phyloP scores from a whole-genome alignment of 176 grass and related monocot genomes.

The Elymus sibiricus region DNA sequence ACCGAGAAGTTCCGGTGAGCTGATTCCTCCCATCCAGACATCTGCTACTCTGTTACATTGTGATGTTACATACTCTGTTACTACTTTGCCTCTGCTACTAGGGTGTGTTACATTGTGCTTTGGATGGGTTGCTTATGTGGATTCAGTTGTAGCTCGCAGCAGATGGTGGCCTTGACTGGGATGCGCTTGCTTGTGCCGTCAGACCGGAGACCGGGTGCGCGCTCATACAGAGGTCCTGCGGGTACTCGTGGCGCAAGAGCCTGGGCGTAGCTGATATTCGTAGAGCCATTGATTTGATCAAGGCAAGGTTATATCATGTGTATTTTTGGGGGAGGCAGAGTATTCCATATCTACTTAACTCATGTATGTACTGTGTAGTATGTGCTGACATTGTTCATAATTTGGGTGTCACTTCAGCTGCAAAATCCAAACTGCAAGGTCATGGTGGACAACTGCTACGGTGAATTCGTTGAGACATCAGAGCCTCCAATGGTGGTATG shows the following conservation, averaged over 20 bases:
- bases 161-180: constrained; percentile 79
- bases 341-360: not conserved
- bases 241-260: constrained; percentile 85
- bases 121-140: not conserved
- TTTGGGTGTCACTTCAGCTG: constrained; percentile 33
- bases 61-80: not conserved
- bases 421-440: constrained; percentile 86
- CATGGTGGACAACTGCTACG: constrained; percentile 98
- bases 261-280: constrained; percentile 56
- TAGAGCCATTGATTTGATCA: constrained; percentile 64
- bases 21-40: not conserved
- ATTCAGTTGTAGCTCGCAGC: constrained; percentile 62
- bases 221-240: constrained; percentile 89
- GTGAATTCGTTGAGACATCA: constrained; percentile 85
- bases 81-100: not conserved
- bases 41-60: not conserved
- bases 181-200: constrained; percentile 50
- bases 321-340: not conserved
- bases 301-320: constrained; percentile 29
- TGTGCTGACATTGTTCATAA: not conserved
- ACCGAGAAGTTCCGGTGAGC: constrained; percentile 71
- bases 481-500: constrained; percentile 88
- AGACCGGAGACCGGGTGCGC: constrained; percentile 67
- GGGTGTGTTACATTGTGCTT: not conserved
- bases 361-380: not conserved